Percentiles rank a stretch among this genome's conserved stretches.
phyloP scores from a whole-genome alignment of 1,139 yeast genomes.

The Lodderomyces metapsilosis region DNA sequence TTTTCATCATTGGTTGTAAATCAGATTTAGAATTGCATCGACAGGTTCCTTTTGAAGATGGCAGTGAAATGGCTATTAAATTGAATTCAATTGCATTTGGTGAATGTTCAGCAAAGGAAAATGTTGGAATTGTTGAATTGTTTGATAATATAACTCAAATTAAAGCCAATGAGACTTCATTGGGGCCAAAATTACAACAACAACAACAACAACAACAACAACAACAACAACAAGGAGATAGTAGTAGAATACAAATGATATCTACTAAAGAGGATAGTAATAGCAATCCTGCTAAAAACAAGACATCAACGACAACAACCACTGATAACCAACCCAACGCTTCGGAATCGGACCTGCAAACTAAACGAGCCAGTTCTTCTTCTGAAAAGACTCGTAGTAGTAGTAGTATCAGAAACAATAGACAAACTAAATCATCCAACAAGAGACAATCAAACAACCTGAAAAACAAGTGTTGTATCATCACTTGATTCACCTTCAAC shows the following conservation, averaged over 20 bases:
- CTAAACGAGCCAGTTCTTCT: neutral
- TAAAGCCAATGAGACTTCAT: neutral
- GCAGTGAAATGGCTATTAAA: constrained; percentile 23
- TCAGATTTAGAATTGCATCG: constrained; percentile 26
- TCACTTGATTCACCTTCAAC: neutral
- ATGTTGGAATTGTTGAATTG: constrained; percentile 24
- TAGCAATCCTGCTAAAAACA: too few species aligned
- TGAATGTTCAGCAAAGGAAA: constrained; percentile 30
- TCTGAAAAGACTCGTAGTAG: neutral
- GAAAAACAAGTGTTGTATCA: neutral
- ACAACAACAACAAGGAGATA: too few species aligned
- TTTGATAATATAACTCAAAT: constrained; percentile 15
- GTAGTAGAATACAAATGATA: too few species aligned
- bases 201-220: too few species aligned
- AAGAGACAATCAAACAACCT: neutral
- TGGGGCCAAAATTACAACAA: too few species aligned
- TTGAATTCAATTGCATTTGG: constrained; percentile 28
- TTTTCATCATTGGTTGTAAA: constrained; percentile 34
- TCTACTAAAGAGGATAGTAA: neutral
- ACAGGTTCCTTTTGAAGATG: constrained; percentile 30
- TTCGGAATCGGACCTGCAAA: too few species aligned
- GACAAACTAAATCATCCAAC: too few species aligned
- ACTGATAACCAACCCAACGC: too few species aligned
- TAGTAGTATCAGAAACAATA: too few species aligned
- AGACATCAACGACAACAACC: too few species aligned